Conservation (phyloP, 805 yeast species). For the Kuraishia ogatae region DNA sequence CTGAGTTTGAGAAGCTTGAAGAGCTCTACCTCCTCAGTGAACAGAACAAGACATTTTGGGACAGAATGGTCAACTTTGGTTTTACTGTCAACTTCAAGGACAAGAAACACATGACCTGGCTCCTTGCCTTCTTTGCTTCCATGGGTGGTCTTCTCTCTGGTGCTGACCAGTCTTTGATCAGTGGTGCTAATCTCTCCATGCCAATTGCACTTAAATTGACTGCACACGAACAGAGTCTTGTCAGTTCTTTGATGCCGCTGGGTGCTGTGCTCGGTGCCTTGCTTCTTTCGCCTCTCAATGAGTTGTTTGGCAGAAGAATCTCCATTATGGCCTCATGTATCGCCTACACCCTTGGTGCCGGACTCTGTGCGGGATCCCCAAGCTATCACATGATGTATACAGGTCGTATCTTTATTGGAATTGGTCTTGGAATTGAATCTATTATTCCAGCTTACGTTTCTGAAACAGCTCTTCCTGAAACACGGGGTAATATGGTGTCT, state of each 20-base stretch:
- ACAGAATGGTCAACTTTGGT: slow-evolving; percentile 27
- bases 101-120: slow-evolving; percentile 34
- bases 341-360: slow-evolving; percentile 55
- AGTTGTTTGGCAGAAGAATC: slow-evolving; percentile 39
- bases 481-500: slow-evolving; percentile 54
- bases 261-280: slow-evolving; percentile 62
- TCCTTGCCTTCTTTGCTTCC: slow-evolving; percentile 50
- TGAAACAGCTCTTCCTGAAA: slow-evolving; percentile 49
- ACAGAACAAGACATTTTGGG: slow-evolving; percentile 24
- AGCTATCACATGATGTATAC: slow-evolving; percentile 43
- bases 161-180: slow-evolving; percentile 57
- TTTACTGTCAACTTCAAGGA: slow-evolving; percentile 32
- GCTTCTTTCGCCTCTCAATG: slow-evolving; percentile 28
- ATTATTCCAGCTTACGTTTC: slow-evolving; percentile 58
- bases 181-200: slow-evolving; percentile 54
- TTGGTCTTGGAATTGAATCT: slow-evolving; percentile 61
- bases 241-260: slow-evolving; percentile 56
- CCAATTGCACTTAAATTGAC: slow-evolving; percentile 29
- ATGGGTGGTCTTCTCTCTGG: slow-evolving; percentile 61
- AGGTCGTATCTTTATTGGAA: slow-evolving; percentile 51
- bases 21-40: slow-evolving; percentile 21
- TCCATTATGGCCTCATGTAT: slow-evolving; percentile 49
- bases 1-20: slow-evolving; percentile 26
- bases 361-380: slow-evolving; percentile 43
- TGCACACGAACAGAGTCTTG: slow-evolving; percentile 38